A percentile compares a stretch with the other conserved stretches of the same genome.
These are phyloP conservation scores for Quercus cerris DNA, from an alignment of 306 rosid species.

Conservation along the genomic window DNA sequence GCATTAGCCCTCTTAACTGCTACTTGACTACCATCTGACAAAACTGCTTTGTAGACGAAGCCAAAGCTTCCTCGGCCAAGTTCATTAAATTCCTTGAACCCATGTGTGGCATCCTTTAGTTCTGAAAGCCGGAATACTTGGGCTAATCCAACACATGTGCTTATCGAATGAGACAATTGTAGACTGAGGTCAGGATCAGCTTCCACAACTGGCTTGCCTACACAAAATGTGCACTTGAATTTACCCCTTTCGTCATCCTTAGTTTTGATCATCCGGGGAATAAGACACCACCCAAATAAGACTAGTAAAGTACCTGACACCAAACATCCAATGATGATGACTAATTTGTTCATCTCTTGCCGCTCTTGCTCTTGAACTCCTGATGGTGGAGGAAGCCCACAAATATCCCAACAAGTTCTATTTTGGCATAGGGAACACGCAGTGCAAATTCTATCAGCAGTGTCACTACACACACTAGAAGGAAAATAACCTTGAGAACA, in stretches of 20 bases:
- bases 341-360: slow-evolving; percentile 42
- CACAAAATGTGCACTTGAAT: slow-evolving; percentile 54
- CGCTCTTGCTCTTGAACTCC: slow-evolving; percentile 28
- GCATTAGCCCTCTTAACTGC: slow-evolving; percentile 96
- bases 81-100: slow-evolving; percentile 95
- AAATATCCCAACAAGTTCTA: slow-evolving; percentile 62
- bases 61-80: slow-evolving; percentile 91
- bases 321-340: slow-evolving; percentile 52
- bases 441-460: slow-evolving; percentile 71
- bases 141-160: slow-evolving; percentile 69
- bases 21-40: slow-evolving; percentile 70
- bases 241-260: slow-evolving; percentile 17
- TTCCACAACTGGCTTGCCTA: slow-evolving; percentile 54
- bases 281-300: slow-evolving; percentile 50
- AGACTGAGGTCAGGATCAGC: slow-evolving; percentile 36
- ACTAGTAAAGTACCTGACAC: slow-evolving; percentile 42
- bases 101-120: slow-evolving; percentile 83
- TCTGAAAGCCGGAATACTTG: slow-evolving; percentile 88
- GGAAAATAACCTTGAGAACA: slow-evolving; percentile 77
- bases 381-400: slow-evolving; percentile 46
- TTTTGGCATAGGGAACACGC: slow-evolving; percentile 93
- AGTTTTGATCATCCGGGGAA: slow-evolving; percentile 15
- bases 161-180: slow-evolving; percentile 25
- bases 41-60: slow-evolving; percentile 79
- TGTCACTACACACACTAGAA: slow-evolving; percentile 65